A percentile compares a stretch with the other conserved stretches of the same genome.
These are phyloP conservation scores for Eucalyptus curtisii DNA, from an alignment of 345 rosid genomes.

Conservation along the genomic window DNA sequence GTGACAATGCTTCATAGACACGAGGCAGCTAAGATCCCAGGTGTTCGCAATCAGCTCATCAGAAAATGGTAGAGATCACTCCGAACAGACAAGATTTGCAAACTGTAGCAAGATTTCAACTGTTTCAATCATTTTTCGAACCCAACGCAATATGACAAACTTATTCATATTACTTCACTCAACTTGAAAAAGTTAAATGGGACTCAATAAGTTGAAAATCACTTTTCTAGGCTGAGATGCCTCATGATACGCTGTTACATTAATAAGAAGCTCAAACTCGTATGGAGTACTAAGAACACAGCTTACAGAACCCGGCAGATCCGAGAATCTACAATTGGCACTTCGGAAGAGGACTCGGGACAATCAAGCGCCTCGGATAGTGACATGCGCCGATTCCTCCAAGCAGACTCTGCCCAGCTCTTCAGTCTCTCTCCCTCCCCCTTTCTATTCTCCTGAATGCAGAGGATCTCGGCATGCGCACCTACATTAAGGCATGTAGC, in stretches of 20 bases:
- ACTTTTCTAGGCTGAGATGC: background rate
- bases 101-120: background rate
- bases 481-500: conserved; percentile 19
- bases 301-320: conserved; percentile 32
- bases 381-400: conserved; percentile 60
- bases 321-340: conserved; percentile 56
- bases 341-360: conserved; percentile 21
- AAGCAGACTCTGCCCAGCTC: conserved; percentile 63
- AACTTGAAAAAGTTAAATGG: background rate
- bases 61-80: background rate
- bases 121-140: background rate
- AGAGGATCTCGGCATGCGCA: conserved; percentile 66
- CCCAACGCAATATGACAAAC: background rate
- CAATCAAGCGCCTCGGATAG: conserved; percentile 46
- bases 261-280: background rate
- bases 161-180: background rate
- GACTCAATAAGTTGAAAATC: background rate
- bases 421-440: conserved; percentile 80
- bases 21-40: background rate
- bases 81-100: background rate
- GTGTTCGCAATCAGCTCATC: background rate
- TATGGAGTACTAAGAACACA: background rate
- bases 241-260: background rate
- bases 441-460: conserved; percentile 61
- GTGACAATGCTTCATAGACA: background rate